Evolutionary conservation across 495 filamentous ascomycete genomes (phyloP), one percentile per base, ranked within the genome.

Genomic region (Trichoderma reesei): DNA sequence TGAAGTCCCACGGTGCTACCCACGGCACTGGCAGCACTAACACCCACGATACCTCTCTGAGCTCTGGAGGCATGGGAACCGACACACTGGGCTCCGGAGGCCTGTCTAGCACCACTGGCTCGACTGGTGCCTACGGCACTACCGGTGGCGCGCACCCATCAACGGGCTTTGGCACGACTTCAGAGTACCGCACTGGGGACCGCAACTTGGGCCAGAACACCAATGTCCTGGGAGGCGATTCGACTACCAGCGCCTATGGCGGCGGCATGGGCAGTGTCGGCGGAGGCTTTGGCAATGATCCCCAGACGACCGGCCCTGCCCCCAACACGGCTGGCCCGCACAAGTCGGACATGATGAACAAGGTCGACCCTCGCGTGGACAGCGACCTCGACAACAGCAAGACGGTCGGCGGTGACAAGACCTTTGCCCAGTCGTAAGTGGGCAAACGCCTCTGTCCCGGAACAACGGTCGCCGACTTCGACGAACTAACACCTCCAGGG

Each of bases 351-450:
- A 63, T 79, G 34, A 64, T 73, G 62, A 82, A 85, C 75, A 84
- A 83, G 72, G 37, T 74, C 8, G 81, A 85, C 59, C 84, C 83
- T 14, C 75, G 81, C 39, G 78, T 83, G 60, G 81, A 83, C 68
- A 78, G 74, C 0, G 76, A 83, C 62, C 75, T 79, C 0, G 77
- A 80, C 68, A 70, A 74, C 60, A 76, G 73, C 68, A 65, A 67
- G 65, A 81, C 79, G n/a, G 1, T 74, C 34, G 79, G 79, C 38
- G 75, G 72, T 59, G 71, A 78, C 74, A 79, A 72, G 70, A 79
- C 78, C 31, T 76, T 72, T 64, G 9, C 60, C 33, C 74, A 72
- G 74, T 75, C 75, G 75, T 81, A 76, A 77, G 76, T 79, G 68
- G 37, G 62, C 20, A 59, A 44, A 46, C 61, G 54, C 62, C 51